Base-by-base conservation (phyloP, 306 rosid genomes). In the Glycine tomentella region DNA sequence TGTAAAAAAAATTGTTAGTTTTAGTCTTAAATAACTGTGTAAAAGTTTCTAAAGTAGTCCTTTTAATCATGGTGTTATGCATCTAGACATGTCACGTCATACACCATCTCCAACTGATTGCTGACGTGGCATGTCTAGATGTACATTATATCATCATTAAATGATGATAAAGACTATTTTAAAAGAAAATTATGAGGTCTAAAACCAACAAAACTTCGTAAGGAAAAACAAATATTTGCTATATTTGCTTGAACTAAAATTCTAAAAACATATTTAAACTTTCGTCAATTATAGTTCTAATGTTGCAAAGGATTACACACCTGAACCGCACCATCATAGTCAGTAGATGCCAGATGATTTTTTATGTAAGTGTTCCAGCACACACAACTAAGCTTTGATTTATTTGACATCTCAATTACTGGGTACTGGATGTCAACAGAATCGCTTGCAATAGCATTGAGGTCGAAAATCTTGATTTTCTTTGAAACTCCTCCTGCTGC, bases 291-390 rank as follows among this genome's bases (percentile, higher is more conserved):
- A 48, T 17, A 6, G 62, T 68, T 34, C 63, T 5, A 71, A 55
- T 48, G 51, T 31, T 55, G 36, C 59, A 86, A 73, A 73, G 55
- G 77, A 76, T 80, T 57, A 86, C 93, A 74, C 48, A 95, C 99
- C 99, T 93, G 94, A 72, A 95, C 93, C 38, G 79, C 86, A 64
- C 99, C 99, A 62, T 87, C 96, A 84, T 93, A 88, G 81, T 93
- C 97, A 45, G 98, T 84, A 76, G 99, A 93, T 80, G 98, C 98
- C 72, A 95, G 86, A 88, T 95, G 91, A 87, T 90, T 93, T 86
- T 87, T 90, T 67, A 95, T 88, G 36, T 86, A 93, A 87, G 85
- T 85, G 84, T 93, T 95, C 99, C 99, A 95, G 86, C 97, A 88
- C 71, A 95, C 88, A 73, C 97, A 86, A 73, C 93, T 95, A 84